A percentile compares a stretch with the other conserved stretches of the same genome.
phyloP scores from a whole-genome alignment of 2,329 filamentous ascomycete species.

The Exophiala calicioides region DNA sequence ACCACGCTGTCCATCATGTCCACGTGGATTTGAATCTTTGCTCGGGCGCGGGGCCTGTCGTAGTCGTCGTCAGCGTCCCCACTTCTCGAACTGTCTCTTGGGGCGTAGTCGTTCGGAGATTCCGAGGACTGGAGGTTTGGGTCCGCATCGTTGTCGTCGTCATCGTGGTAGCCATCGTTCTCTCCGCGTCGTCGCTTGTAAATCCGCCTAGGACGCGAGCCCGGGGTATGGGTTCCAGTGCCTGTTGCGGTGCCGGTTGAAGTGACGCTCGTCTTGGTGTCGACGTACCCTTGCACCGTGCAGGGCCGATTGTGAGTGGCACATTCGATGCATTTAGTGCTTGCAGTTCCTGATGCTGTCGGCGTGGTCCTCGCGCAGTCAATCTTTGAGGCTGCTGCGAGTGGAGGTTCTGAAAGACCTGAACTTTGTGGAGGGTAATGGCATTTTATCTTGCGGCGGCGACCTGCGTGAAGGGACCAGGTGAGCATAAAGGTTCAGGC shows the following conservation, averaged over 20 bases:
- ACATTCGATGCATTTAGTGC: conserved; percentile 27
- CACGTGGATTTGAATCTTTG: conserved; percentile 20
- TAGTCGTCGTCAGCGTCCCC: conserved; percentile 3
- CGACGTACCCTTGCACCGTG: conserved; percentile 25
- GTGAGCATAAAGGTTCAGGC: background rate
- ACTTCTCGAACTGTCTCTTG: too few species aligned
- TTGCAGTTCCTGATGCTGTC: background rate
- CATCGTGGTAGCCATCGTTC: background rate
- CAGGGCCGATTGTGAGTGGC: conserved; percentile 22
- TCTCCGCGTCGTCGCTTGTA: conserved; percentile 20
- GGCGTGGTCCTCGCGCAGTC: background rate
- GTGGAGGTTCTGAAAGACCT: too few species aligned
- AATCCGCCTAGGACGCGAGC: too few species aligned
- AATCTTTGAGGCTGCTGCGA: too few species aligned
- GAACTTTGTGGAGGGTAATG: conserved; percentile 22
- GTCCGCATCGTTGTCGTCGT: background rate
- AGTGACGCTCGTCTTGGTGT: background rate
- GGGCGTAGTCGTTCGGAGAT: too few species aligned
- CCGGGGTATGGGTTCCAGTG: background rate
- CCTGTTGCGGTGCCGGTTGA: background rate
- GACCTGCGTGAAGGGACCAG: conserved; percentile 19
- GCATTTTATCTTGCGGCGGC: conserved; percentile 32
- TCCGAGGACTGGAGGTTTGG: too few species aligned
- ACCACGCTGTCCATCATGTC: conserved; percentile 20
- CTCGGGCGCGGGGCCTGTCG: background rate